Conservation (phyloP, 768 basidiomycete species). For the Xerocomellus amylosporus region DNA sequence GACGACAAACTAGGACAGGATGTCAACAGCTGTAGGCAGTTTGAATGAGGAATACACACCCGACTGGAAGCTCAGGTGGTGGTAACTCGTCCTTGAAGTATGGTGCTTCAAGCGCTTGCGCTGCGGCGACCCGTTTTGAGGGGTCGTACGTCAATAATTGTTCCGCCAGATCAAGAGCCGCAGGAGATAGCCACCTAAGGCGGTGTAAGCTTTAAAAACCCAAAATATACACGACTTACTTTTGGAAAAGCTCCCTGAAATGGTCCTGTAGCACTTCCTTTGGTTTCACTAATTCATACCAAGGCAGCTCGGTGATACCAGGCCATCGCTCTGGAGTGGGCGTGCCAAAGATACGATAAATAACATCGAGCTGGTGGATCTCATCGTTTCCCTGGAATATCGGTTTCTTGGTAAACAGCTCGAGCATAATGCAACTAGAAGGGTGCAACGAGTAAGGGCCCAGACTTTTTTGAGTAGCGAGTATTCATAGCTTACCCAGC, state of each 20-base stretch:
- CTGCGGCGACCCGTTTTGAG: constrained; percentile 66
- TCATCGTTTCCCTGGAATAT: constrained; percentile 99
- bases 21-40: constrained; percentile 4
- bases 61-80: constrained; percentile 63
- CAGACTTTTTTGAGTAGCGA: neutral
- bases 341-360: constrained; percentile 89
- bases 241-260: constrained; percentile 83
- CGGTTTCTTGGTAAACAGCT: constrained; percentile 92
- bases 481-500: constrained; percentile 64
- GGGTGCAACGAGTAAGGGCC: neutral
- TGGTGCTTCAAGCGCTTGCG: constrained; percentile 72
- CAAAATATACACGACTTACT: constrained; percentile 45
- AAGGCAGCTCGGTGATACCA: constrained; percentile 78
- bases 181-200: constrained; percentile 79
- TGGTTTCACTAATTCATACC: constrained; percentile 98
- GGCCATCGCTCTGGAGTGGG: constrained; percentile 84
- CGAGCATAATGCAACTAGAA: constrained; percentile 94
- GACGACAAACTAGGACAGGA: constrained; percentile 56
- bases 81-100: constrained; percentile 89
- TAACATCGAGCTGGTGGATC: constrained; percentile 92
- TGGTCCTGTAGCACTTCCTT: constrained; percentile 68
- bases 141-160: constrained; percentile 81
- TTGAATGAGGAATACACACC: constrained; percentile 50
- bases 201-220: neutral
- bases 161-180: constrained; percentile 85